Base-by-base conservation (phyloP, 495 filamentous ascomycete species). In the Penicillium dipodomyicola region DNA sequence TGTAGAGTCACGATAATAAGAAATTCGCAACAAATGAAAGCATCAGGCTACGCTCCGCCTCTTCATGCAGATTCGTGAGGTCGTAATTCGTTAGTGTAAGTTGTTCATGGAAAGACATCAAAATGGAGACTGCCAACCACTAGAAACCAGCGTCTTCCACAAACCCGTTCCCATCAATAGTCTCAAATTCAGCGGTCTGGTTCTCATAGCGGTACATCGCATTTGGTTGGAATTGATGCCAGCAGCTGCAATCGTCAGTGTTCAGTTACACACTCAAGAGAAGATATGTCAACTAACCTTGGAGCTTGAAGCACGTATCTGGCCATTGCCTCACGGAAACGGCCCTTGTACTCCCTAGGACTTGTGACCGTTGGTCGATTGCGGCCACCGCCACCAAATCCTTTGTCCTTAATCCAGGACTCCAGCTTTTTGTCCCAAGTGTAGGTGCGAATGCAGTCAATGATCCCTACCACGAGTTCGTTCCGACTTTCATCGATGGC, bases 341-440 rank as follows among this genome's bases (percentile, higher is more conserved):
- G 86, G 61, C 87, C 89, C 73, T 97, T 94, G 69, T 99, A 97
- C 72, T 99, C 95, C 74, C 90, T 96, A 9, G 94, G 94, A 72
- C 90, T 96, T 32, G 94, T 99, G 25, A 99, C 92, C 0, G 94
- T 99, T 10, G 94, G 94, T 51, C 88, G 80, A 63, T 96, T 96
- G 67, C 92, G 87, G 48, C 88, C 86, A 54, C 89, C 88, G 5
- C 88, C 89, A 19, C 86, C 88, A 64, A 92, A 90, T 8, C 92
- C 92, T 33, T 92, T 86, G 64, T 95, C 89, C 72, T 99, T 99
- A 76, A 97, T 96, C 94, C 94, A 99, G 27, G 87, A 92, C 73
- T 99, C 94, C 10, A 99, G 82, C 64, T 95, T 96, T 78, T 99
- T 99, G 73, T 99, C 94, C 94, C 95, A 99, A 12, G 94, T 99